A percentile compares a stretch with the other conserved stretches of the same genome.
These are phyloP conservation scores for Jatropha curcas DNA, from an alignment of 345 rosid genomes.

Conservation along the genomic window DNA sequence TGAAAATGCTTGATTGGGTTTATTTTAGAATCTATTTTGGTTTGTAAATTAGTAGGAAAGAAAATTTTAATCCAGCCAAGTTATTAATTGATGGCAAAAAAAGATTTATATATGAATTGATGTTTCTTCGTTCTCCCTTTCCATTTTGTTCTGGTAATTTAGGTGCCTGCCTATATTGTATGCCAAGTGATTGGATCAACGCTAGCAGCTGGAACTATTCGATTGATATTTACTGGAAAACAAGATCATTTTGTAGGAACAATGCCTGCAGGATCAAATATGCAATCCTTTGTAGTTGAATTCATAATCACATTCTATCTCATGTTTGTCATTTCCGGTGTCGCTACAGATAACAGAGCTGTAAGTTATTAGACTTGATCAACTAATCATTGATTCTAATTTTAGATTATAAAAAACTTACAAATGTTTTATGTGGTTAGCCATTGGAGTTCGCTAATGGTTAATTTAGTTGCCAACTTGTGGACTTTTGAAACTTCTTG, in stretches of 20 bases:
- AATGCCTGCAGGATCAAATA: conserved; percentile 58
- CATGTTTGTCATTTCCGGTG: conserved; percentile 86
- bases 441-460: conserved; percentile 12
- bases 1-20: background rate
- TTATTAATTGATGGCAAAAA: too few species aligned
- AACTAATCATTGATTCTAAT: background rate
- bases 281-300: conserved; percentile 80
- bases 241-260: conserved; percentile 78
- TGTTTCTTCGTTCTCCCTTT: background rate
- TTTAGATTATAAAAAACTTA: background rate
- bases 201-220: conserved; percentile 74
- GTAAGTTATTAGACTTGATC: conserved; percentile 38
- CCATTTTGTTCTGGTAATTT: background rate
- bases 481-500: background rate
- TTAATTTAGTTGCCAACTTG: conserved; percentile 14
- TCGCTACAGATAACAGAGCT: conserved; percentile 91
- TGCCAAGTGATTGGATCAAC: conserved; percentile 78
- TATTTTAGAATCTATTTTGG: background rate
- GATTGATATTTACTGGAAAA: conserved; percentile 61
- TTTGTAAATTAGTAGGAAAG: background rate
- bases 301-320: conserved; percentile 94
- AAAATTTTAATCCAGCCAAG: background rate
- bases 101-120: too few species aligned
- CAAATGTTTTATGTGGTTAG: background rate
- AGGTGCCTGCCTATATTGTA: conserved; percentile 79